Evolutionary conservation across 1,284 basidiomycete species (phyloP).

Genomic region (Rhodotorula glutinis): DNA sequence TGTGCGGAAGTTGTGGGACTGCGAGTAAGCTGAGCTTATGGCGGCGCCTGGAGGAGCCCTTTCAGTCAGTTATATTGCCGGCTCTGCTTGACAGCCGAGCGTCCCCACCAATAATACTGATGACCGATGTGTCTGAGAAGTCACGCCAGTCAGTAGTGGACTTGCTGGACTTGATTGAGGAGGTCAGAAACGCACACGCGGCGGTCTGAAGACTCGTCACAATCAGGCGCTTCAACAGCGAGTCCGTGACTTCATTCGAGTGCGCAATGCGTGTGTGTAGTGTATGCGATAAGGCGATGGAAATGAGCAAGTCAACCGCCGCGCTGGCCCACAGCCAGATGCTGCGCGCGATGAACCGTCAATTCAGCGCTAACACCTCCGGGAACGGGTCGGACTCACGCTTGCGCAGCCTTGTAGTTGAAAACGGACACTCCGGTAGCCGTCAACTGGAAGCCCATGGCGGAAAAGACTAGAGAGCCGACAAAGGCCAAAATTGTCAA

Average conservation of each 20-base stretch:
- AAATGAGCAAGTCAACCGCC: conserved; percentile 17
- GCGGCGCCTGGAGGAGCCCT: not conserved
- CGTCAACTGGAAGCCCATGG: not conserved
- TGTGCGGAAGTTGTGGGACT: not conserved
- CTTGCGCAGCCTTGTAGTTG: not conserved
- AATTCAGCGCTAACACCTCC: not conserved
- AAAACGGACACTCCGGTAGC: not conserved
- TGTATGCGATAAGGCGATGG: conserved; percentile 16
- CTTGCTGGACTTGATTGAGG: too few species aligned
- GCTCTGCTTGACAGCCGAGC: not conserved
- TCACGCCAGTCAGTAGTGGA: too few species aligned
- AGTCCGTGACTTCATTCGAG: conserved; percentile 22
- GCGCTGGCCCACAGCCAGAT: conserved; percentile 23
- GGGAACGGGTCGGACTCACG: not conserved
- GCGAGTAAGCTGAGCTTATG: not conserved
- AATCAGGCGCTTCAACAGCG: conserved; percentile 11
- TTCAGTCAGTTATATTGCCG: too few species aligned
- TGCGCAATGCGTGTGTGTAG: conserved; percentile 17
- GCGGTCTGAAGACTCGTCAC: conserved; percentile 18
- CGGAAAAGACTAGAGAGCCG: conserved; percentile 2
- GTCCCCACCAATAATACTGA: conserved; percentile 6
- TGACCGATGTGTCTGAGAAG: conserved; percentile 12
- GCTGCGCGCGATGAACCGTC: not conserved
- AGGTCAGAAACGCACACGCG: not conserved
- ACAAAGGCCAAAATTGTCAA: not conserved